Conservation (phyloP, 2,329 filamentous ascomycete genomes). For the Alternaria gaisen region DNA sequence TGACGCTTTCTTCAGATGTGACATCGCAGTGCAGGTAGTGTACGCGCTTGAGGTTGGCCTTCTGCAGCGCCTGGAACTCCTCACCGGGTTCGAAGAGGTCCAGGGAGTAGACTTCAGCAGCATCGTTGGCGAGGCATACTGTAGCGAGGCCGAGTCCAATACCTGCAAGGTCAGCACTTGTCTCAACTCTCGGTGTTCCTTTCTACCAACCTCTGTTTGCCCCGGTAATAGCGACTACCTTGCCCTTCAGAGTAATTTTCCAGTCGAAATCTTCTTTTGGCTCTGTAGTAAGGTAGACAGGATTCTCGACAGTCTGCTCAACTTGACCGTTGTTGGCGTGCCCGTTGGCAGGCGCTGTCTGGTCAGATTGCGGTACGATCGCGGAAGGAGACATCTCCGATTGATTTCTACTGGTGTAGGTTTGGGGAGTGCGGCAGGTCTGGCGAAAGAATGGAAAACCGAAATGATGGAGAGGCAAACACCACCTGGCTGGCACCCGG, state of each 20-base stretch:
- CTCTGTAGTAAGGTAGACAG: slow-evolving; percentile 53
- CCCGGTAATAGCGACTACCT: slow-evolving; percentile 49
- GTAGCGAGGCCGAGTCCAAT: slow-evolving; percentile 57
- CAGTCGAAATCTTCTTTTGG: slow-evolving; percentile 57
- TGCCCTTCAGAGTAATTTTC: slow-evolving; percentile 56
- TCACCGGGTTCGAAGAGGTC: slow-evolving; percentile 59
- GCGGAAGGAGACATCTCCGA: slow-evolving; percentile 43
- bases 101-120: slow-evolving; percentile 59
- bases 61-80: slow-evolving; percentile 55
- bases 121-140: slow-evolving; percentile 59
- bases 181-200: slow-evolving; percentile 42
- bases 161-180: slow-evolving; percentile 8
- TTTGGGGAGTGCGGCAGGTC: slow-evolving; percentile 22
- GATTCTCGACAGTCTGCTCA: slow-evolving; percentile 38
- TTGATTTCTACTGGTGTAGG: slow-evolving; percentile 2
- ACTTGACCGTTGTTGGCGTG: slow-evolving; percentile 26
- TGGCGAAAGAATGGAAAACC: slow-evolving; percentile 13
- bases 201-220: slow-evolving; percentile 25
- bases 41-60: slow-evolving; percentile 54
- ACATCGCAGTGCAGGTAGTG: slow-evolving; percentile 60
- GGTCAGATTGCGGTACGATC: slow-evolving; percentile 27
- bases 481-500: slow-evolving; percentile 17
- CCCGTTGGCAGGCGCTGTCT: slow-evolving; percentile 26
- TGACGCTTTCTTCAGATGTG: slow-evolving; percentile 58
- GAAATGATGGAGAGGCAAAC: slow-evolving; percentile 7